These are phyloP conservation scores for Leucaena leucocephala DNA, from an alignment of 306 rosid species.

Conservation along the genomic window DNA sequence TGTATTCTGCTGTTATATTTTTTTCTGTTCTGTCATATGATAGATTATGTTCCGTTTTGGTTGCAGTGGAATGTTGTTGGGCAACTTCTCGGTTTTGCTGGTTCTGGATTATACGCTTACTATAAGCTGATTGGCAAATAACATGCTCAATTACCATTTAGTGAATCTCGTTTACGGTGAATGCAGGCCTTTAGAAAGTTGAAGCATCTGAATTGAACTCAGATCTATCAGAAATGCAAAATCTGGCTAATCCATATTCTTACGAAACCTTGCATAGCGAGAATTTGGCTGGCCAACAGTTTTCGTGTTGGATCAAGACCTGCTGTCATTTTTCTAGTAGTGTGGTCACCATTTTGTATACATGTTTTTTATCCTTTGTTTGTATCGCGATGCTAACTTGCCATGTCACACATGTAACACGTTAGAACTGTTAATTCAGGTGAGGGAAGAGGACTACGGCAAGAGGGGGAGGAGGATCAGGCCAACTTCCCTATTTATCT, in stretches of 20 bases:
- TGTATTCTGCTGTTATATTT: constrained; percentile 4
- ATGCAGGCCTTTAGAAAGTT: constrained; percentile 14
- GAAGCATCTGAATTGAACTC: constrained; percentile 35
- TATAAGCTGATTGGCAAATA: constrained; percentile 79
- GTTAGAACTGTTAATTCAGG: background rate
- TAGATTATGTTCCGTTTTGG: constrained; percentile 19
- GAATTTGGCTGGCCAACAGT: constrained; percentile 31
- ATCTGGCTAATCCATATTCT: constrained; percentile 18
- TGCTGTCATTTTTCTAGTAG: constrained; percentile 9
- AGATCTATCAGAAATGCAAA: constrained; percentile 25
- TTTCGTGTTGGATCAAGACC: constrained; percentile 14
- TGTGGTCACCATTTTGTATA: constrained; percentile 33
- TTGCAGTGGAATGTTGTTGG: constrained; percentile 83
- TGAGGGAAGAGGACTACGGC: background rate
- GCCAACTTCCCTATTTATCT: background rate
- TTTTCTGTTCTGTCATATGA: background rate
- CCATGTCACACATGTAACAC: background rate
- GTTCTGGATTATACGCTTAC: constrained; percentile 89
- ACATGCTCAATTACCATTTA: constrained; percentile 27
- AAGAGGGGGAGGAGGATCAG: background rate
- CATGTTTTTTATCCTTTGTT: constrained; percentile 1
- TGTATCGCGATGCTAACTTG: background rate
- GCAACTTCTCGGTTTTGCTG: constrained; percentile 78
- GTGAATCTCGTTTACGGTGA: constrained; percentile 27
- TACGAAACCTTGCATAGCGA: constrained; percentile 35